phyloP scores from a whole-genome alignment of 1,139 yeast genomes.

The Yamadazyma spencermartinsiae region DNA sequence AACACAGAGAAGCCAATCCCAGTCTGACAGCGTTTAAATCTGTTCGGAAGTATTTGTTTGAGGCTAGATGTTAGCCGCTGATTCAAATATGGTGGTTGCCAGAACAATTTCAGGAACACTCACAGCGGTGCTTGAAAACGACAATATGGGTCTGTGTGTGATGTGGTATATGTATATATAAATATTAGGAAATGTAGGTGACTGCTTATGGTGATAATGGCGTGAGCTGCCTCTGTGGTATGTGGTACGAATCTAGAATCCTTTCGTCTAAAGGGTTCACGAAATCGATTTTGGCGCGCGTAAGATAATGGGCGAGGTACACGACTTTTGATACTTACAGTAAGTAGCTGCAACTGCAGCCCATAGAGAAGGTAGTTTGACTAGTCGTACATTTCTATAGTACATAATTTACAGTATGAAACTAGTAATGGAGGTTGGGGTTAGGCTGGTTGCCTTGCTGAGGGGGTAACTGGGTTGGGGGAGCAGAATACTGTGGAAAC shows the following conservation, averaged over 20 bases:
- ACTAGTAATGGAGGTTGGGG: slow-evolving; percentile 1
- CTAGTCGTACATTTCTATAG: slow-evolving; percentile 2
- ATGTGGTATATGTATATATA: background rate
- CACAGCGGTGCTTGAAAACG: no score
- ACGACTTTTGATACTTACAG: background rate
- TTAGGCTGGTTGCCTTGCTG: background rate
- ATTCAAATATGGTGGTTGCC: no score
- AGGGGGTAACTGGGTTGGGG: background rate
- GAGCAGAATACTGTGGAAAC: slow-evolving; percentile 6
- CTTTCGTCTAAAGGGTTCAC: slow-evolving; percentile 7
- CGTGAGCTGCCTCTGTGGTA: no score
- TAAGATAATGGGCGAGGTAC: background rate
- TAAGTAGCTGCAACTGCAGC: no score
- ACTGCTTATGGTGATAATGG: background rate
- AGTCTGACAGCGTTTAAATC: no score
- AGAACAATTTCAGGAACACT: no score
- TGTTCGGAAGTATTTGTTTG: no score
- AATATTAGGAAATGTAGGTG: background rate
- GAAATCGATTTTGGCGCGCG: background rate
- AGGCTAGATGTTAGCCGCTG: no score
- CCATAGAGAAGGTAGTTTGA: background rate
- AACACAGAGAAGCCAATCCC: no score
- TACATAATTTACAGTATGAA: slow-evolving; percentile 1
- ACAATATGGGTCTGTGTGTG: no score
- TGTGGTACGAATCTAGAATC: background rate